These are phyloP conservation scores for Podospora bellae-mahoneyi DNA, from an alignment of 495 filamentous ascomycete genomes.

Conservation along the genomic window DNA sequence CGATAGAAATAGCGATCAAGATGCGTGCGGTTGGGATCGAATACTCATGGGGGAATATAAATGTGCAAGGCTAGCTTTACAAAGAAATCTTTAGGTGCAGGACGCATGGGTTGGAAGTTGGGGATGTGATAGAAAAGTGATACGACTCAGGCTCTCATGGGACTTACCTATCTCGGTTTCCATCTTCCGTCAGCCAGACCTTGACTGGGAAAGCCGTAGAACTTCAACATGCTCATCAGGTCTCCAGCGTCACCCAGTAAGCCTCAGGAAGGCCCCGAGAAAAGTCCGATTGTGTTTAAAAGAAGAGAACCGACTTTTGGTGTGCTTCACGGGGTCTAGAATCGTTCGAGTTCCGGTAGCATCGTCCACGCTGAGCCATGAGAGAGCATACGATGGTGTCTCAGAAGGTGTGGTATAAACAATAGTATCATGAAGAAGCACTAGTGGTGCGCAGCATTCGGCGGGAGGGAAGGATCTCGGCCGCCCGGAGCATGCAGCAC, in stretches of 20 bases:
- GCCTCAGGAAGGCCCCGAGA: neutral
- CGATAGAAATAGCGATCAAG: neutral
- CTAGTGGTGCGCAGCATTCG: constrained; percentile 9
- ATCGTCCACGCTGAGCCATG: neutral
- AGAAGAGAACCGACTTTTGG: neutral
- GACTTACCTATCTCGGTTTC: neutral
- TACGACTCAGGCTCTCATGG: neutral
- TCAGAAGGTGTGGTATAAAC: neutral
- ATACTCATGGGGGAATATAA: neutral
- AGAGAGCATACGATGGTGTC: neutral
- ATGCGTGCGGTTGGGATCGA: neutral
- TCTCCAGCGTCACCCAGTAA: too few relatives aligned
- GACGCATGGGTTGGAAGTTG: neutral
- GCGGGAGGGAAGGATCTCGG: constrained; percentile 24
- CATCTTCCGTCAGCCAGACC: neutral
- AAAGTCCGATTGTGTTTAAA: neutral
- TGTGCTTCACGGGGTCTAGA: too few relatives aligned
- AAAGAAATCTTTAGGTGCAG: neutral
- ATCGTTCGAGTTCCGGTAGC: neutral
- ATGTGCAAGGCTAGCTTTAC: neutral
- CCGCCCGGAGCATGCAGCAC: constrained; percentile 14
- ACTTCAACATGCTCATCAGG: too few relatives aligned
- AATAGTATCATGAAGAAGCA: constrained; percentile 2
- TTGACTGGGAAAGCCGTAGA: too few relatives aligned
- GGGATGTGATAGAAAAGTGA: neutral